Evolutionary conservation across 164 flowering plant genomes (phyloP), one percentile per base, ranked within the genome.

Genomic region (Umbilicus rupestris): DNA sequence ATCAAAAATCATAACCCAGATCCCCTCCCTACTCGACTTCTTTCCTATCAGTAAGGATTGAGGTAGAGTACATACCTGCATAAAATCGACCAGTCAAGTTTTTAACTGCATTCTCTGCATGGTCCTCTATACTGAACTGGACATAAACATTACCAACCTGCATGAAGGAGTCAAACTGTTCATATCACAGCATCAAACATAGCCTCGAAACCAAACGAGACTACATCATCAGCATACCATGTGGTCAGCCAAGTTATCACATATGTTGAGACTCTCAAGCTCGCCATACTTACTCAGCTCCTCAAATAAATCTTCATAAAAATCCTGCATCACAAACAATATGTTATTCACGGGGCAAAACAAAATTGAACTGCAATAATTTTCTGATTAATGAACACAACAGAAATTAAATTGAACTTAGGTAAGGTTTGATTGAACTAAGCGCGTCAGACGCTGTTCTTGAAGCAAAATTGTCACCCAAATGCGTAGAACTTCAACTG

Each of bases 81-180:
- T 92, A 88, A 60, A 67, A 90, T 69, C 98, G 83, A 62, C 96
- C 96, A 67, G 74, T 79, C 31, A 90, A 79, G 71, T 84, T 88
- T 33, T 64, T 71, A 41, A 92, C 73, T 0, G 98, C 96, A 73
- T 81, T 86, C 41, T 87, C 83, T 60, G 98, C 97, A 62, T 85
- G 88, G 39, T 92, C 97, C 72, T 92, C 97, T 79, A 90, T 93
- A 59, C 92, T 77, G 69, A 83, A 90, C 75, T 90, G 97, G 57
- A 84, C 98, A 71, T 92, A 92, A 0, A 92, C 98, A 83, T 92
- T 92, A 3, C 98, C 98, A 41, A 89, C 94, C 94, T 92, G 80
- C 73, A 20, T 37, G 69, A 2, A 60, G 29, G 66, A 3, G 31
- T 66, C 11, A 17, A 20, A 49, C 28, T 42, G 37, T 24, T 64